These are phyloP conservation scores for Fusarium sacchari DNA, from an alignment of 2,329 filamentous ascomycete genomes.

Conservation along the genomic window DNA sequence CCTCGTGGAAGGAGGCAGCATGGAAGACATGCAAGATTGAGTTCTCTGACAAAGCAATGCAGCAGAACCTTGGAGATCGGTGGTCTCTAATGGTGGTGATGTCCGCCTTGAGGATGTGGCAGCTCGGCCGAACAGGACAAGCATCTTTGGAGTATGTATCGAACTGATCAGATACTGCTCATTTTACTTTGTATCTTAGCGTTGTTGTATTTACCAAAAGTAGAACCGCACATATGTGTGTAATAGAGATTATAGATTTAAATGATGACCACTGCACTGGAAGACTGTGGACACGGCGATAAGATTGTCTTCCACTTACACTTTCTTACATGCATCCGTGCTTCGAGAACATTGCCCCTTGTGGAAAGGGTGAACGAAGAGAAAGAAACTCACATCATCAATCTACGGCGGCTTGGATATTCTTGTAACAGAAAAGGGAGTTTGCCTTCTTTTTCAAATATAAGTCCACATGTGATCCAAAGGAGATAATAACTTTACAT, in stretches of 20 bases:
- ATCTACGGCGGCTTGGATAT: background rate
- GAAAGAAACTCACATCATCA: background rate
- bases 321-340: background rate
- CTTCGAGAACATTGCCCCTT: background rate
- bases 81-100: slow-evolving; percentile 34
- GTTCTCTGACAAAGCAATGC: slow-evolving; percentile 19
- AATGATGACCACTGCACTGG: background rate
- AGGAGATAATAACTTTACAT: too few species aligned
- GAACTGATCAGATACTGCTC: background rate
- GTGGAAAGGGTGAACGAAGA: background rate
- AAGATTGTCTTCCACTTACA: background rate
- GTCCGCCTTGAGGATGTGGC: slow-evolving; percentile 35
- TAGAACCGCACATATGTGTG: background rate
- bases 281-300: background rate
- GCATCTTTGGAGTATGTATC: slow-evolving; percentile 33
- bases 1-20: slow-evolving; percentile 33
- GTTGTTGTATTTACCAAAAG: slow-evolving; percentile 3
- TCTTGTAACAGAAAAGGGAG: background rate
- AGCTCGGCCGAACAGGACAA: slow-evolving; percentile 33
- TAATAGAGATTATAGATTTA: slow-evolving; percentile 8
- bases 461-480: background rate
- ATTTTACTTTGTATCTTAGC: slow-evolving; percentile 6
- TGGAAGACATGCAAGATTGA: slow-evolving; percentile 36
- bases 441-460: background rate
- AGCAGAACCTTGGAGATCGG: slow-evolving; percentile 20